A percentile compares a stretch with the other conserved stretches of the same genome.
These are phyloP conservation scores for Chlamydomonas reinhardtii DNA, from an alignment of 163 green algal genomes.

Conservation along the genomic window DNA sequence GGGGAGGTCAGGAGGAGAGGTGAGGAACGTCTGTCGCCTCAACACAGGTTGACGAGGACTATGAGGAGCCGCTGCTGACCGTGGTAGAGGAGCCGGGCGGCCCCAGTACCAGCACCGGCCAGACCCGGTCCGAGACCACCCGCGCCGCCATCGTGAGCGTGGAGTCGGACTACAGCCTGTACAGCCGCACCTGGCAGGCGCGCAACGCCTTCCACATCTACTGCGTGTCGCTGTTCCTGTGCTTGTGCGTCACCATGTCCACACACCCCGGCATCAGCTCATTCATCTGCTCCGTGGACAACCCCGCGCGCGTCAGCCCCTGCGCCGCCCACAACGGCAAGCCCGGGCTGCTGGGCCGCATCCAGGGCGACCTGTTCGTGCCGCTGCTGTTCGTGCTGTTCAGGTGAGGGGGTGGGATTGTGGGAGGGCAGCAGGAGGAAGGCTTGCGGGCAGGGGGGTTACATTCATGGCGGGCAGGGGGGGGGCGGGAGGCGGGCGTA, in stretches of 20 bases:
- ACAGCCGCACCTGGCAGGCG: slow-evolving; percentile 55
- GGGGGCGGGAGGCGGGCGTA: no score
- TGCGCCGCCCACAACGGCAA: slow-evolving; percentile 52
- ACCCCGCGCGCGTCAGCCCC: slow-evolving; percentile 62
- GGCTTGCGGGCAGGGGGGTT: no score
- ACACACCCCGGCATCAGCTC: slow-evolving; percentile 70
- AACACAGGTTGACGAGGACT: slow-evolving; percentile 64
- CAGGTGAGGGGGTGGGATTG: slow-evolving; percentile 13
- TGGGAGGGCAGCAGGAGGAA: no score
- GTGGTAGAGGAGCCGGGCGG: slow-evolving; percentile 53
- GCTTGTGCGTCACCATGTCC: slow-evolving; percentile 60
- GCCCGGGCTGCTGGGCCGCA: slow-evolving; percentile 45
- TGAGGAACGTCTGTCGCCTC: no score
- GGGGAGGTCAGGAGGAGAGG: not conserved
- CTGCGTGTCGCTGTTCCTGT: slow-evolving; percentile 58
- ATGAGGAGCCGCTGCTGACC: slow-evolving; percentile 64
- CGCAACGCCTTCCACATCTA: slow-evolving; percentile 64
- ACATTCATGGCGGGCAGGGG: no score
- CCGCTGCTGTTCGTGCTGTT: slow-evolving; percentile 70
- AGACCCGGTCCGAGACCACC: slow-evolving; percentile 49
- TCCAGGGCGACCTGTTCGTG: slow-evolving; percentile 75
- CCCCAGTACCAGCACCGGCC: slow-evolving; percentile 36
- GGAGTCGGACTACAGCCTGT: slow-evolving; percentile 57
- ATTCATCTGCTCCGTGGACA: slow-evolving; percentile 74
- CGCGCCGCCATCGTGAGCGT: slow-evolving; percentile 64